These are phyloP conservation scores for Termitomyces sp. DNA, from an alignment of 768 basidiomycete genomes.

Conservation along the genomic window DNA sequence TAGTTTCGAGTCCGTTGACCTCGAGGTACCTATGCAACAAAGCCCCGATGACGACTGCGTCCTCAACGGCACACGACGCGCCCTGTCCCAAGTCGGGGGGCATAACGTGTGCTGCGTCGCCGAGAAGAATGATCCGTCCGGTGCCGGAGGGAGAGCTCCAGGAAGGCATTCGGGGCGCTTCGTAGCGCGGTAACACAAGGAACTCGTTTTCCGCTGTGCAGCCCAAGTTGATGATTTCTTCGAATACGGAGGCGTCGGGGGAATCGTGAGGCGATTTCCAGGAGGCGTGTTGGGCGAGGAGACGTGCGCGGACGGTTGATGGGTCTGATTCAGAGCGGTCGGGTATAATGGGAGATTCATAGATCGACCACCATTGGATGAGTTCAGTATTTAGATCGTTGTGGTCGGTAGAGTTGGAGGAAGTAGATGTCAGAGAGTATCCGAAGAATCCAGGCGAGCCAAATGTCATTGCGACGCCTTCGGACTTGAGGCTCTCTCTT, in stretches of 20 bases:
- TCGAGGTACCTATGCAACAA: constrained; percentile 10
- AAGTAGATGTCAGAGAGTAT: constrained; percentile 21
- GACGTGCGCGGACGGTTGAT: constrained; percentile 19
- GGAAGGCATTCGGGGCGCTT: constrained; percentile 26
- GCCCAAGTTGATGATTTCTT: constrained; percentile 23
- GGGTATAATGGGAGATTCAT: constrained; percentile 23
- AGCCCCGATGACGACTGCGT: constrained; percentile 24
- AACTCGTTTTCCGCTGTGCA: constrained; percentile 17
- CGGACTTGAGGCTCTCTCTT: constrained; percentile 19
- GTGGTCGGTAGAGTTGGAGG: constrained; percentile 1
- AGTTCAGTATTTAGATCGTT: constrained; percentile 8
- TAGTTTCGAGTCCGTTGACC: not conserved
- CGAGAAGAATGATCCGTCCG: constrained; percentile 32
- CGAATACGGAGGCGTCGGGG: constrained; percentile 15
- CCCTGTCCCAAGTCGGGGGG: constrained; percentile 38
- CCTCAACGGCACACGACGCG: constrained; percentile 34
- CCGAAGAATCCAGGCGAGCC: constrained; percentile 33
- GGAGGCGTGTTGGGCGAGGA: constrained; percentile 23
- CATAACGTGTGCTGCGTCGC: constrained; percentile 40
- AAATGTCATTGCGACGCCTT: constrained; percentile 32
- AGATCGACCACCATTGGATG: constrained; percentile 38
- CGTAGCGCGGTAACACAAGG: constrained; percentile 31
- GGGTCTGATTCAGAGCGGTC: constrained; percentile 17
- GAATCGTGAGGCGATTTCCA: constrained; percentile 32
- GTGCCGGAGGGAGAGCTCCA: constrained; percentile 25